Conservation (phyloP, 345 rosid species). For the Lumnitzera littorea region DNA sequence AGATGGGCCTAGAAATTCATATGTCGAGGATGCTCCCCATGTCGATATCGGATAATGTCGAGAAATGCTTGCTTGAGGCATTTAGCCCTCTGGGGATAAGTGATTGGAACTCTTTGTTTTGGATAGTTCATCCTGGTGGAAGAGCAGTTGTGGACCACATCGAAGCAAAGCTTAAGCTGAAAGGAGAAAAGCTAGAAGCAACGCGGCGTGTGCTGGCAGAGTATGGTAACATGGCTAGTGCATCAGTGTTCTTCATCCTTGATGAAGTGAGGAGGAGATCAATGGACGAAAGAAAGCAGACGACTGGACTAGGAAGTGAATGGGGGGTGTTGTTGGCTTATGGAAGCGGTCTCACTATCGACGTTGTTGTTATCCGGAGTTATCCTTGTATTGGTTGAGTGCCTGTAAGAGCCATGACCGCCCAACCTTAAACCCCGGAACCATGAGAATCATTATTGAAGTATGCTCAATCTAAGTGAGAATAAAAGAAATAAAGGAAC, state of each 20-base stretch:
- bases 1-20: background rate
- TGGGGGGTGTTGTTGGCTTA: slow-evolving; percentile 10
- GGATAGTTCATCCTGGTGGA: slow-evolving; percentile 13
- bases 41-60: background rate
- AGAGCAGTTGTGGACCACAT: background rate
- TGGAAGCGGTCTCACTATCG: slow-evolving; percentile 10
- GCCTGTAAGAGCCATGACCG: too few species aligned
- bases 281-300: background rate
- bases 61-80: slow-evolving; percentile 1
- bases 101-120: slow-evolving; percentile 19
- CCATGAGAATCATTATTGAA: too few species aligned
- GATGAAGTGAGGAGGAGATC: slow-evolving; percentile 10
- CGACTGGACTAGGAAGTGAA: background rate
- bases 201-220: slow-evolving; percentile 9
- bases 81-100: background rate
- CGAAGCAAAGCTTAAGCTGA: slow-evolving; percentile 7
- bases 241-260: slow-evolving; percentile 6
- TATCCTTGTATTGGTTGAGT: too few species aligned
- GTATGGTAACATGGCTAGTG: slow-evolving; percentile 11
- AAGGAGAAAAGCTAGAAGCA: slow-evolving; percentile 6
- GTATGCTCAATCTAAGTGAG: too few species aligned
- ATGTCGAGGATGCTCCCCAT: background rate
- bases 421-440: too few species aligned
- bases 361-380: slow-evolving; percentile 9
- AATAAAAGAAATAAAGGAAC: too few species aligned